Evolutionary conservation across 805 yeast genomes (phyloP), one percentile per base, ranked within the genome.

Genomic region (Lipomyces spencermartinsiae): DNA sequence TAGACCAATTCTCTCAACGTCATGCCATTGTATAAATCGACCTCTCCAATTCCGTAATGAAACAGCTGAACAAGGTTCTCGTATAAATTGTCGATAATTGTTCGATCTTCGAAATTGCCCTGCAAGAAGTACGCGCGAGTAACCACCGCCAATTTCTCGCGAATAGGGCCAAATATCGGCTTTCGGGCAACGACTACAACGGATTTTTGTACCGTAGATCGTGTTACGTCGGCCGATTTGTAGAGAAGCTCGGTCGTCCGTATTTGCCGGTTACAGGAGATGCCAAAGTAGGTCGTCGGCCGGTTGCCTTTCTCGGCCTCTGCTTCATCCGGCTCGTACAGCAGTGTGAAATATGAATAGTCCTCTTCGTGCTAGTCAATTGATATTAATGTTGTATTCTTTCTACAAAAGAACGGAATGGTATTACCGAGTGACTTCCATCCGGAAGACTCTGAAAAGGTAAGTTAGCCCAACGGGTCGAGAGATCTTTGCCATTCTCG

Each of bases 401-500:
- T 12, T 10, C 14, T 43, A 31, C 22, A 19, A 43, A 43, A 22
- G 55, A 12, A 31, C 12, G n/a, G 55, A 35, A 43, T n/a, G 43
- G 54, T 25, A 64, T 10, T 55, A 71, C 74, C 29, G 93, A 83
- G 77, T 95, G 99, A 1, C 96, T 89, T 4, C 98, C 98, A 79
- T 95, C 99, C 0, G 99, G 98, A 29, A 95, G 80, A 1, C 97
- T 97, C 76, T 93, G 98, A 76, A 95, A 95, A 2, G 99, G 96
- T 55, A 95, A 79, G 74, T 89, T 87, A 10, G 95, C 93, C 93
- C 97, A 95, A 22, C 90, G 79, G 2, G 79, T 74, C 0, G 83
- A 75, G 55, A 80, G 78, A 29, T 79, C 79, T 3, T 39, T 39
- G 37, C 79, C 80, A 34, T 78, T 80, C 1, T 83, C 81, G 2